Base-by-base conservation (phyloP, 2,329 filamentous ascomycete genomes). In the Cladophialophora yegresii region DNA sequence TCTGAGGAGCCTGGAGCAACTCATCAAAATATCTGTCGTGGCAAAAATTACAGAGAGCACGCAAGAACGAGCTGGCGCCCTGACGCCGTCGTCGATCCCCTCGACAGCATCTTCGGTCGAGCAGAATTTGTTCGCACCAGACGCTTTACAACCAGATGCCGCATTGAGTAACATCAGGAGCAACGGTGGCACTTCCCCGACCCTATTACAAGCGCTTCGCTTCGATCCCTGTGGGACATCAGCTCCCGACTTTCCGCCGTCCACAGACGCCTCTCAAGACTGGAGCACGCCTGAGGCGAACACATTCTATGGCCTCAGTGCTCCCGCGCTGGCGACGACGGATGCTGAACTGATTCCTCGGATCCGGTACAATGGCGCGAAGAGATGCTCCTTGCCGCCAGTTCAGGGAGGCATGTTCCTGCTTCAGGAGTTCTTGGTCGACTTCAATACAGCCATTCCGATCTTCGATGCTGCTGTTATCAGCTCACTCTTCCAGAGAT, bases 381-480 rank as follows among this genome's bases (percentile, higher is more conserved):
- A 62, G 28, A 67, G 60, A 36, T 67, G 65, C 51, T 65, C 87
- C 16, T 77, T 98, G 32, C 95, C 95, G 1, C 82, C 90, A 0
- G 95, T 95, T 76, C 82, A 87, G n/a, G 92, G 96, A 77, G 91
- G 92, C 0, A 77, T 96, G 66, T 96, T 91, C 1, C 80, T 98
- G 45, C 85, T 96, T 63, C 92, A 89, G 76, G 95, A 98, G 76
- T 98, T 89, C 73, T 97, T 98, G 70, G 91, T 96, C 72, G 96
- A 97, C 78, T 97, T 98, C 83, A 99, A 99, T 80, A 93, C 91
- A 84, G 93, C 98, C 85, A 96, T 98, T 74, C 93, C 93, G 4
- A 82, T 99, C 3, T 99, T 96, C 73, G 93, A 99, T 76, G 92
- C 96, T 75, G 92, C 93, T 0, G 97, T 93, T 0, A 98, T 99